Percentiles rank a stretch among this genome's conserved stretches.
These are phyloP conservation scores for Volvox africanus DNA, from an alignment of 139 green algal genomes.

Conservation along the genomic window DNA sequence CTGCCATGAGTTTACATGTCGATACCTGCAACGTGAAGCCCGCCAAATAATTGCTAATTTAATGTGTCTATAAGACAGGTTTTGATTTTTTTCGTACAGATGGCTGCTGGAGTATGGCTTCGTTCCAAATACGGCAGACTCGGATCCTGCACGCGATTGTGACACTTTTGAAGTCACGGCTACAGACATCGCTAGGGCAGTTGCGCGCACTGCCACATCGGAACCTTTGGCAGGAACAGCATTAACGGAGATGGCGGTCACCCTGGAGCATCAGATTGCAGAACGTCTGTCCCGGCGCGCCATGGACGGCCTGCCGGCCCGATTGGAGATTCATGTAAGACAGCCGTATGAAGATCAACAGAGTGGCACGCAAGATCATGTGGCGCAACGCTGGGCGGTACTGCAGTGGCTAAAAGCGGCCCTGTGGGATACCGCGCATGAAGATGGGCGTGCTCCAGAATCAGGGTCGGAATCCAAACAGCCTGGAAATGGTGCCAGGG, in stretches of 20 bases:
- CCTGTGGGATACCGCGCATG: neutral
- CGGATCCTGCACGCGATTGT: conserved; percentile 7
- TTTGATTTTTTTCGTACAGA: no score
- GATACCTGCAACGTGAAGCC: no score
- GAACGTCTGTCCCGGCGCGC: neutral
- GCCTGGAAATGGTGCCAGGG: neutral
- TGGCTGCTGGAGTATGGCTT: conserved; percentile 46
- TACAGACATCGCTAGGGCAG: neutral
- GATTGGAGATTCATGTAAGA: conserved; percentile 2
- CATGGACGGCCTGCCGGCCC: neutral
- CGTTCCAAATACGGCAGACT: neutral
- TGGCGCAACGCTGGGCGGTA: conserved; percentile 6
- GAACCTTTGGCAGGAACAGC: neutral
- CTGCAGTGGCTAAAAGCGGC: conserved; percentile 4
- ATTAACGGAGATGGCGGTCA: neutral
- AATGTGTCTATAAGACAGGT: no score
- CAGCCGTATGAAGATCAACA: neutral
- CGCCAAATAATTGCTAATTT: no score
- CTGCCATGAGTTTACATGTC: no score
- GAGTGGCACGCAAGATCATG: neutral
- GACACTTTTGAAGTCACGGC: conserved; percentile 11
- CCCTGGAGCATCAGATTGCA: neutral
- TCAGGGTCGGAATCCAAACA: neutral
- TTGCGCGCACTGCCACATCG: neutral
- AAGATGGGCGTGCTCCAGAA: neutral